Conservation (phyloP, 129 eudicot species). For the Sambucus nigra region DNA sequence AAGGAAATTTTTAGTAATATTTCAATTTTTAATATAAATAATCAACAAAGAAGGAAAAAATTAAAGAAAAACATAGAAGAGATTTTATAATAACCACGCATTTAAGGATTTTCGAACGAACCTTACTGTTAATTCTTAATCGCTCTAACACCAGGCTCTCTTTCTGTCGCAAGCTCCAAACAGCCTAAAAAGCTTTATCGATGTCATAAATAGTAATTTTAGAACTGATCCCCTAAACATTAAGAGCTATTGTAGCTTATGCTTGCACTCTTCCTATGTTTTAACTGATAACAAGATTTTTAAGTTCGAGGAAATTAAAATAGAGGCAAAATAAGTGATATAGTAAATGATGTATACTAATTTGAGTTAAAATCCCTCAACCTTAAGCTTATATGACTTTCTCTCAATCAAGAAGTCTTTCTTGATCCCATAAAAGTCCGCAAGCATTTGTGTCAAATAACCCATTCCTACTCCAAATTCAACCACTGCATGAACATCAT, state of each 20-base stretch:
- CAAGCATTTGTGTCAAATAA: slow-evolving; percentile 90
- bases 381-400: slow-evolving; percentile 87
- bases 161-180: slow-evolving; percentile 95
- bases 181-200: slow-evolving; percentile 55
- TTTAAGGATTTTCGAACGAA: slow-evolving; percentile 9
- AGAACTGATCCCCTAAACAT: background rate
- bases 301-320: background rate
- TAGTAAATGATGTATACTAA: background rate
- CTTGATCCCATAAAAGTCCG: slow-evolving; percentile 85
- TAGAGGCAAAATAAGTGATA: background rate
- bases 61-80: background rate
- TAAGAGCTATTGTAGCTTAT: no score
- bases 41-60: no score
- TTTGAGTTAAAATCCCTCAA: slow-evolving; percentile 4
- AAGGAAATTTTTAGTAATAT: no score
- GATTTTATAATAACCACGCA: background rate
- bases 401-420: slow-evolving; percentile 82
- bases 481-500: slow-evolving; percentile 62
- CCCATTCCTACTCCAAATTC: slow-evolving; percentile 99
- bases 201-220: slow-evolving; percentile 2
- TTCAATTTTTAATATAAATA: no score
- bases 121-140: slow-evolving; percentile 93
- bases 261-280: no score
- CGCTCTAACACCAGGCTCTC: slow-evolving; percentile 78
- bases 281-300: no score